A percentile compares a stretch with the other conserved stretches of the same genome.
Evolutionary conservation across 2,329 filamentous ascomycete species (phyloP).

Genomic region (Aspergillus alliaceus): DNA sequence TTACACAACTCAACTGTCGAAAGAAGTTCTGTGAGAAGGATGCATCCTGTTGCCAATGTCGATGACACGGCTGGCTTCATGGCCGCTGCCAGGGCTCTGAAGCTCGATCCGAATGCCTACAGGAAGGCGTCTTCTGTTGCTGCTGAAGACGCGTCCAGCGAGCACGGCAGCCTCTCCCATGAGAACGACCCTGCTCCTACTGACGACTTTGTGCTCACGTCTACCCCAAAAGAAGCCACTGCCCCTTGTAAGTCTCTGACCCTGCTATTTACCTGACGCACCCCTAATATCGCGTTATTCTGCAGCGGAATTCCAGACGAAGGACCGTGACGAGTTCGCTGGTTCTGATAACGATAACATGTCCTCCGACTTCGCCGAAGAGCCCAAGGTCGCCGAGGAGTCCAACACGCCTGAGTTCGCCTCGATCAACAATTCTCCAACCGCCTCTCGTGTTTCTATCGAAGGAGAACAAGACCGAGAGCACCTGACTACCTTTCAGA

Average conservation of each 20-base stretch:
- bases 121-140: slow-evolving; percentile 1
- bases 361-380: background rate
- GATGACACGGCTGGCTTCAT: slow-evolving; percentile 30
- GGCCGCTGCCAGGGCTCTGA: slow-evolving; percentile 24
- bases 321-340: background rate
- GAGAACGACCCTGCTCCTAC: background rate
- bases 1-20: background rate
- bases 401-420: background rate
- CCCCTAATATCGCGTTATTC: background rate
- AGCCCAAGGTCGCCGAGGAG: background rate
- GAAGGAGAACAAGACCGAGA: slow-evolving; percentile 30
- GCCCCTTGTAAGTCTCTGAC: background rate
- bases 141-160: slow-evolving; percentile 3
- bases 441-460: background rate
- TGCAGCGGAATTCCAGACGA: background rate
- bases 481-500: slow-evolving; percentile 28
- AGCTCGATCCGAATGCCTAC: slow-evolving; percentile 5
- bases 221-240: background rate
- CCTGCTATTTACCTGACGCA: background rate
- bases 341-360: background rate
- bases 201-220: background rate
- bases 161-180: slow-evolving; percentile 1
- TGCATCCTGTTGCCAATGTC: slow-evolving; percentile 17
- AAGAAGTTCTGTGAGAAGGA: background rate
- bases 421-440: background rate